Evolutionary conservation across 2,329 filamentous ascomycete species (phyloP).

Genomic region (Trichoderma asperellum): DNA sequence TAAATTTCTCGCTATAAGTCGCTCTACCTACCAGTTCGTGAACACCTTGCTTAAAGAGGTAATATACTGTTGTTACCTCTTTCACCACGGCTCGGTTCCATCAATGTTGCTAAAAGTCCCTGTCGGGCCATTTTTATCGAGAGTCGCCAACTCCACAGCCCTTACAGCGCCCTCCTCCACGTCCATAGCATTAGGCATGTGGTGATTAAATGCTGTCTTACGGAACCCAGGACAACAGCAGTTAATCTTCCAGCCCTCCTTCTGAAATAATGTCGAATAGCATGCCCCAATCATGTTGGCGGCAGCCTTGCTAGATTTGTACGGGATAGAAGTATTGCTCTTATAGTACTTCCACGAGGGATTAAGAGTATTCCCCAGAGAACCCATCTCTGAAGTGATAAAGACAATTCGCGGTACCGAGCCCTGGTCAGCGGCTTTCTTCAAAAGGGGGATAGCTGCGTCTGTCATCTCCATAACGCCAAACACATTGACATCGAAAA

Average conservation of each 20-base stretch:
- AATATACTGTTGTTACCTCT: background rate
- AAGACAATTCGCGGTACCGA: slow-evolving; percentile 16
- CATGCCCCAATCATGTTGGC: slow-evolving; percentile 24
- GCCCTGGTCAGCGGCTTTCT: slow-evolving; percentile 19
- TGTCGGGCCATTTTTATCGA: slow-evolving; percentile 13
- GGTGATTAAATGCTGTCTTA: slow-evolving; percentile 13
- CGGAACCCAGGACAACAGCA: slow-evolving; percentile 22
- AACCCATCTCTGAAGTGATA: slow-evolving; percentile 22
- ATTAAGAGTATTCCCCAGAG: slow-evolving; percentile 15
- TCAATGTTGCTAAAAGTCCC: slow-evolving; percentile 20
- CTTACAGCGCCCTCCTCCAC: slow-evolving; percentile 23
- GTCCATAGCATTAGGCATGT: slow-evolving; percentile 5
- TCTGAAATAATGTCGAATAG: slow-evolving; percentile 5
- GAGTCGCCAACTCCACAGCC: slow-evolving; percentile 5
- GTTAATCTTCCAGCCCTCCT: slow-evolving; percentile 15
- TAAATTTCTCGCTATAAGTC: background rate
- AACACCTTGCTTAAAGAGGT: background rate
- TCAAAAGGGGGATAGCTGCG: background rate
- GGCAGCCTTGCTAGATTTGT: slow-evolving; percentile 21
- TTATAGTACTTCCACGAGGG: slow-evolving; percentile 15
- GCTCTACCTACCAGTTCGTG: background rate
- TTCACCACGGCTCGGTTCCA: slow-evolving; percentile 20
- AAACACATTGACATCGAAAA: slow-evolving; percentile 23
- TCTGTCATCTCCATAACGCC: slow-evolving; percentile 14
- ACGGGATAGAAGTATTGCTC: slow-evolving; percentile 8